Evolutionary conservation across 495 filamentous ascomycete species (phyloP).

Genomic region (Aspergillus affinis): DNA sequence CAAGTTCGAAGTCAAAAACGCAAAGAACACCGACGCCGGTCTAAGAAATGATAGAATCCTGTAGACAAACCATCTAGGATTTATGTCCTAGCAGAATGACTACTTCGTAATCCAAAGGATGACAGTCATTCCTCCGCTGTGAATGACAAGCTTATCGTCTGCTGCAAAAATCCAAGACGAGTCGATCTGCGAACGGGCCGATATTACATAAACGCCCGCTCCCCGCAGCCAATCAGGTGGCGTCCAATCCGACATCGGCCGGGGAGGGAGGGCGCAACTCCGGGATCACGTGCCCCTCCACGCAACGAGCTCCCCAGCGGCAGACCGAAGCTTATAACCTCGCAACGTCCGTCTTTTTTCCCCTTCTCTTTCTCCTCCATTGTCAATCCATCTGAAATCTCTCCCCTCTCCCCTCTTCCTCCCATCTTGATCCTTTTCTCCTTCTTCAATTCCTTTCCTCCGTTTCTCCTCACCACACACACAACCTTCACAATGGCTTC

Average conservation of each 20-base stretch:
- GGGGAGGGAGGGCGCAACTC: slow-evolving; percentile 40
- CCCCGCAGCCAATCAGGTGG: slow-evolving; percentile 17
- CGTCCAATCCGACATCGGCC: slow-evolving; percentile 33
- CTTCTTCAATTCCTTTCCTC: slow-evolving; percentile 23
- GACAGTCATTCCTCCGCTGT: too few relatives aligned
- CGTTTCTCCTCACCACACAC: slow-evolving; percentile 21
- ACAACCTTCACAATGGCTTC: slow-evolving; percentile 74
- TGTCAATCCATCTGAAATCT: slow-evolving; percentile 16
- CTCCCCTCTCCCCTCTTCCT: slow-evolving; percentile 15
- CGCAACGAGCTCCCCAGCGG: slow-evolving; percentile 5
- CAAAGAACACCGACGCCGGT: too few relatives aligned
- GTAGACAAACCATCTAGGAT: too few relatives aligned
- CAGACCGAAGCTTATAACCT: slow-evolving; percentile 20
- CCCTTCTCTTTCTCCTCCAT: slow-evolving; percentile 16
- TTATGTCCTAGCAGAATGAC: too few relatives aligned
- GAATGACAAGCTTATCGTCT: too few relatives aligned
- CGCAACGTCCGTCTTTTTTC: slow-evolving; percentile 12
- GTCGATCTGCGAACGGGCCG: too few relatives aligned
- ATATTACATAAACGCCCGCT: neutral
- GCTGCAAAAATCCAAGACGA: too few relatives aligned
- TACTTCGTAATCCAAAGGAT: too few relatives aligned
- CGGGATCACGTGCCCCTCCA: slow-evolving; percentile 29
- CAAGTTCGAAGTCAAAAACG: too few relatives aligned
- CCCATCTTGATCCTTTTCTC: slow-evolving; percentile 23
- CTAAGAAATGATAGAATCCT: too few relatives aligned